Percentiles rank a stretch among this genome's conserved stretches.
phyloP scores from a whole-genome alignment of 768 basidiomycete genomes.

The Lyophyllum atratum region DNA sequence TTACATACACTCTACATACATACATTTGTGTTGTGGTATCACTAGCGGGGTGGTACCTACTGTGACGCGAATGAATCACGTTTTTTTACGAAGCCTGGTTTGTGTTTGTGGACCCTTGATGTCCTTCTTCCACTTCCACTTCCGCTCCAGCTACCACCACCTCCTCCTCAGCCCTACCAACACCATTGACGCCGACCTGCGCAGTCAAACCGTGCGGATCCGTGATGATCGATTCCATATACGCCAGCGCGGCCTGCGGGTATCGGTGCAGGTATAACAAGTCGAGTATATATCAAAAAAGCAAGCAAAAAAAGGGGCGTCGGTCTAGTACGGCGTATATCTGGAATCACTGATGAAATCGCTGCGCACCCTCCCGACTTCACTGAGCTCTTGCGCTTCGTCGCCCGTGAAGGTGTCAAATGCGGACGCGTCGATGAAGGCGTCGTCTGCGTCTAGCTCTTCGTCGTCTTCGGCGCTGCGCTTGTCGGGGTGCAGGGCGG shows the following conservation, averaged over 20 bases:
- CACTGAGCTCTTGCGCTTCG: constrained; percentile 73
- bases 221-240: constrained; percentile 82
- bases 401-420: constrained; percentile 61
- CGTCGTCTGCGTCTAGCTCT: constrained; percentile 56
- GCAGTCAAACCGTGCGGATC: constrained; percentile 39
- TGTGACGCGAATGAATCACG: no score
- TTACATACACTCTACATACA: neutral
- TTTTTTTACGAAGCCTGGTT: no score
- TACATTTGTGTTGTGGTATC: neutral
- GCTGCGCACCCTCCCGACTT: constrained; percentile 93
- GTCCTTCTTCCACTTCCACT: no score
- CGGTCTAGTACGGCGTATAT: constrained; percentile 83
- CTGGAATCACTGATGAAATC: constrained; percentile 78
- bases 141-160: no score
- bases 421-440: constrained; percentile 51
- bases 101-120: no score
- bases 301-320: constrained; percentile 22
- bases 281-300: constrained; percentile 2
- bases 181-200: neutral
- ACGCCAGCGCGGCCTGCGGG: constrained; percentile 73
- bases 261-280: neutral
- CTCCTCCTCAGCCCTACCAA: constrained; percentile 4
- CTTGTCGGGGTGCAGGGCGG: constrained; percentile 80
- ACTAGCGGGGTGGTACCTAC: no score
- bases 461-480: constrained; percentile 38